Conservation (phyloP, 257 asterid species). For the Gentiana macrophylla region DNA sequence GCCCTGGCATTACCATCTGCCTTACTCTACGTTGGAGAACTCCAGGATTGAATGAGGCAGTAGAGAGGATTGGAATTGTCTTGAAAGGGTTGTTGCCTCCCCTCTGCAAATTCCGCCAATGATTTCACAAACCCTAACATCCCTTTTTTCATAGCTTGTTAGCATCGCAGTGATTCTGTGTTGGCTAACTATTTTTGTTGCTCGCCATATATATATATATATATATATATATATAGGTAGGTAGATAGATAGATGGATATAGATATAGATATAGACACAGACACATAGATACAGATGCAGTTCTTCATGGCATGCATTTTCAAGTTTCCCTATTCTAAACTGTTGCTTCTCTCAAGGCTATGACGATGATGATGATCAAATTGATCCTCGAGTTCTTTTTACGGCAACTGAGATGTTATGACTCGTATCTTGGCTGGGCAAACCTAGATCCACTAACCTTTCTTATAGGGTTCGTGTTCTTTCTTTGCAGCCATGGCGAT, state of each 20-base stretch:
- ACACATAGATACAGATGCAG: conserved; percentile 9
- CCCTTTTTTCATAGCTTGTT: neutral
- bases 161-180: no score
- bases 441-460: conserved; percentile 1
- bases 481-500: conserved; percentile 15
- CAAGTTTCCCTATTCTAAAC: no score
- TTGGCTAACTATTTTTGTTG: no score
- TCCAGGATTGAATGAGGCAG: neutral
- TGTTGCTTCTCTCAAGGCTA: no score
- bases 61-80: neutral
- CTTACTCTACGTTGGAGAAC: no score
- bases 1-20: no score
- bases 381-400: conserved; percentile 3
- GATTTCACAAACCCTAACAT: conserved; percentile 5
- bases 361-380: no score
- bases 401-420: conserved; percentile 2
- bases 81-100: conserved; percentile 8
- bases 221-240: neutral
- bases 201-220: neutral
- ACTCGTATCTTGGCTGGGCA: conserved; percentile 22
- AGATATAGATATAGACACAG: conserved; percentile 15
- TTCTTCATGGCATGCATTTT: no score
- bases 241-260: neutral
- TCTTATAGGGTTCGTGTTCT: neutral
- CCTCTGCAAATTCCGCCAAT: conserved; percentile 4